Evolutionary conservation across 345 rosid species (phyloP), one percentile per base, ranked within the genome.

Genomic region (Bruguiera sexangula): DNA sequence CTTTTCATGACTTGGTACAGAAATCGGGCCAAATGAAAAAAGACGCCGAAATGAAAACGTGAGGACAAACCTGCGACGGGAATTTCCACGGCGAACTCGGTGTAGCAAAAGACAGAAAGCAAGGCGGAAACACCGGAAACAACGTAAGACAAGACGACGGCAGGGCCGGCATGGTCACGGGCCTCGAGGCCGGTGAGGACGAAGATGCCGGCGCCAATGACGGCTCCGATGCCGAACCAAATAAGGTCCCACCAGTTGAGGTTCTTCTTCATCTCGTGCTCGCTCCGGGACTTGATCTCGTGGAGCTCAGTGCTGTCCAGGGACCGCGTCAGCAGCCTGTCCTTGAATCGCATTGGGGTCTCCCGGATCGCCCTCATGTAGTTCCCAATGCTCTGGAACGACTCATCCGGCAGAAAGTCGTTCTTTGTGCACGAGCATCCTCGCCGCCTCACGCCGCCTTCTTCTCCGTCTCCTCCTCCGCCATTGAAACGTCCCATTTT

Each of bases 31-130:
- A 27, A 27, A 27, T 27, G 2, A 27, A 27, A 31, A 31, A 31
- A 31, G 32, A 31, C 5, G 5, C 32, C 32, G 5, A 31, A 31
- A n/a, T 55, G 4, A 20, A 8, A 3, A 15, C 18, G 22, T 8
- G 8, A 30, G n/a, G 7, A 8, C 48, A 5, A 78, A 89, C 92
- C 98, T 37, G 96, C 97, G 22, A 93, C 96, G 0, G 98, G 97
- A 57, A 93, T 91, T 76, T 93, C 97, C 3, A 93, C 97, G 52
- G 98, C 98, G 57, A 93, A 93, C 82, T 93, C 98, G 20, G 97
- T 93, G 82, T 93, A 93, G 70, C 97, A 93, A 72, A 93, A 93
- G 8, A 91, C 98, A 3, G 98, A 93, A 13, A 93, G 96, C 97
- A 93, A 80, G 9, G 98, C 98, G 13, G 97, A 93, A 39, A 86